A percentile compares a stretch with the other conserved stretches of the same genome.
These are phyloP conservation scores for Pythium phragmiticola DNA, from an alignment of 352 stramenopile species.

Conservation along the genomic window DNA sequence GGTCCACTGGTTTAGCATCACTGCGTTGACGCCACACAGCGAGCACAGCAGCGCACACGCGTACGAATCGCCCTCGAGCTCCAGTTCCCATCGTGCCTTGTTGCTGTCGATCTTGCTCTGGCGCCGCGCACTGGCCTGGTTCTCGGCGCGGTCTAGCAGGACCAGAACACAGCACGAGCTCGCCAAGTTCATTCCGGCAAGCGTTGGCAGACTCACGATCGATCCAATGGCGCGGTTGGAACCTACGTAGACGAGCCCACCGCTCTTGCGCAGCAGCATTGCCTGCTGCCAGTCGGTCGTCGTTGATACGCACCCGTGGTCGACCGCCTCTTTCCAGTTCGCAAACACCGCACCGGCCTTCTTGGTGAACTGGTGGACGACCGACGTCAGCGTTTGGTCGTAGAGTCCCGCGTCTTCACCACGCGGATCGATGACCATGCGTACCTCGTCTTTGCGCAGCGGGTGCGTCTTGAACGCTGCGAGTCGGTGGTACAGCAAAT, in stretches of 20 bases:
- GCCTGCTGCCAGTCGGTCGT: constrained; percentile 69
- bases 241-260: constrained; percentile 71
- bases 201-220: constrained; percentile 32
- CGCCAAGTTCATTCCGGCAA: constrained; percentile 70
- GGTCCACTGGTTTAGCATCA: constrained; percentile 82
- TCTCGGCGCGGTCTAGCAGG: constrained; percentile 81
- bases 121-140: constrained; percentile 58
- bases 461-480: constrained; percentile 49
- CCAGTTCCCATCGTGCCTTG: constrained; percentile 56
- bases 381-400: constrained; percentile 42
- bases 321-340: constrained; percentile 61
- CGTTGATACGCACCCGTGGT: constrained; percentile 60
- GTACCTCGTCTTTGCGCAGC: constrained; percentile 57
- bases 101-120: constrained; percentile 88
- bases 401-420: constrained; percentile 45
- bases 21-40: constrained; percentile 66
- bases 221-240: constrained; percentile 65
- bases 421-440: constrained; percentile 60
- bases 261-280: constrained; percentile 50
- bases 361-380: constrained; percentile 45
- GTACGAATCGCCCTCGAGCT: constrained; percentile 65
- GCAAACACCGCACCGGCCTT: constrained; percentile 28
- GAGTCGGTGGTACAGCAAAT: constrained; percentile 60
- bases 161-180: constrained; percentile 69
- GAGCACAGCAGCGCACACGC: constrained; percentile 70